Percentiles rank a stretch among this genome's conserved stretches.
These are phyloP conservation scores for Leptographium galeiforme DNA, from an alignment of 2,329 filamentous ascomycete genomes.

Conservation along the genomic window DNA sequence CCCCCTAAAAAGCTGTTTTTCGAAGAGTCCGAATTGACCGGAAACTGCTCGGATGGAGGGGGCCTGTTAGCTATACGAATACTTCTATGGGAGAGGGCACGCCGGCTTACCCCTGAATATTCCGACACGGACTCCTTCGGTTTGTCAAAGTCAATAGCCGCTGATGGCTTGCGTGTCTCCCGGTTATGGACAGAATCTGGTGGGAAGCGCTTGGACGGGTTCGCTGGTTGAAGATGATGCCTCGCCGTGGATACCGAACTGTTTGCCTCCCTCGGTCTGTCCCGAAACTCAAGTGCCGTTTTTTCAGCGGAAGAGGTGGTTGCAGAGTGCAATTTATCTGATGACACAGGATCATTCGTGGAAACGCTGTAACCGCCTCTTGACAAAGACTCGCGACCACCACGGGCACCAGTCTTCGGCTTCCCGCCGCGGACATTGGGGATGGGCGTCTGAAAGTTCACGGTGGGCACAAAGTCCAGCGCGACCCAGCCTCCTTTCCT, in stretches of 20 bases:
- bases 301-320: constrained; percentile 21
- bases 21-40: neutral
- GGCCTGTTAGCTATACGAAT: neutral
- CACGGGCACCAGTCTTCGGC: constrained; percentile 34
- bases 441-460: constrained; percentile 75
- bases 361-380: constrained; percentile 13
- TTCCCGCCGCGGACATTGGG: constrained; percentile 36
- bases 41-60: neutral
- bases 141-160: constrained; percentile 22
- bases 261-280: constrained; percentile 21
- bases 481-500: constrained; percentile 79
- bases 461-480: constrained; percentile 69
- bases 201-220: constrained; percentile 29
- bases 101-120: constrained; percentile 24
- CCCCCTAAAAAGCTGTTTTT: neutral
- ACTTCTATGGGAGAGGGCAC: neutral
- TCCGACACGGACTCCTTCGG: constrained; percentile 24
- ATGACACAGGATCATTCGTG: constrained; percentile 10
- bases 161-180: constrained; percentile 32
- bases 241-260: constrained; percentile 19
- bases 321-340: constrained; percentile 12
- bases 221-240: constrained; percentile 21
- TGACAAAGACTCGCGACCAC: constrained; percentile 23
- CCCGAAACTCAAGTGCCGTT: constrained; percentile 16
- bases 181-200: constrained; percentile 25